Base-by-base conservation (phyloP, 805 yeast genomes). In the Candida xiaguanensis region DNA sequence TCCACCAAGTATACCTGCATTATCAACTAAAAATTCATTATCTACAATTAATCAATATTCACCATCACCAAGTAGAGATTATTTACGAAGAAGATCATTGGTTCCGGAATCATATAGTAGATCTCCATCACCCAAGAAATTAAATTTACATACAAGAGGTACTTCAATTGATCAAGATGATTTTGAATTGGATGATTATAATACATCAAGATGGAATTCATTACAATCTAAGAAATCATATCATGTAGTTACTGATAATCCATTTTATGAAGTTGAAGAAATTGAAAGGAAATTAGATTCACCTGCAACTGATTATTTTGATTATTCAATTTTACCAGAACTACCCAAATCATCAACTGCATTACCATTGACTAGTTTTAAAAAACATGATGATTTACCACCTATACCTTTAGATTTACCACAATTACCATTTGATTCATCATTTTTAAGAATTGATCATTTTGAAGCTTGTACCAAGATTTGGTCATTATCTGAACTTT, bases 361-460 rank as follows among this genome's bases (percentile, higher is more conserved):
- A 13, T 14, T 28, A 12, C 24, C 34, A 6, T 17, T 16, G 11
- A 20, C 14, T 12, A 15, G 18, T 35, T 13, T 13, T 8, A 45
- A 47, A 33, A 50, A 50, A 29, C 46, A 52, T 32, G 54, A 49
- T n/a, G 54, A 48, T 7, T 51, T 71, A 8, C 78, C 78, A 0
- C 69, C 70, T 0, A 58, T 70, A 2, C 77, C 78, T 4, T 49
- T 72, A 4, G 69, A 66, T 32, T 49, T 77, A 14, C 85, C 86
- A 0, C 67, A 72, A 32, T 62, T 79, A 7, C 84, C 84, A 2
- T 80, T 80, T 45, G 58, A 76, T 3, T 70, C 82, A 0, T 66
- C 74, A 9, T 58, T 71, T 0, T 53, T 80, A 26, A 29, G 26
- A 12, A 67, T 68, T 15, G 58, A 62, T n/a, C 82, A 79, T 44